Percentiles rank a stretch among this genome's conserved stretches.
phyloP scores from a whole-genome alignment of 1,284 basidiomycete genomes.

The Singerocomus rubriflavus region DNA sequence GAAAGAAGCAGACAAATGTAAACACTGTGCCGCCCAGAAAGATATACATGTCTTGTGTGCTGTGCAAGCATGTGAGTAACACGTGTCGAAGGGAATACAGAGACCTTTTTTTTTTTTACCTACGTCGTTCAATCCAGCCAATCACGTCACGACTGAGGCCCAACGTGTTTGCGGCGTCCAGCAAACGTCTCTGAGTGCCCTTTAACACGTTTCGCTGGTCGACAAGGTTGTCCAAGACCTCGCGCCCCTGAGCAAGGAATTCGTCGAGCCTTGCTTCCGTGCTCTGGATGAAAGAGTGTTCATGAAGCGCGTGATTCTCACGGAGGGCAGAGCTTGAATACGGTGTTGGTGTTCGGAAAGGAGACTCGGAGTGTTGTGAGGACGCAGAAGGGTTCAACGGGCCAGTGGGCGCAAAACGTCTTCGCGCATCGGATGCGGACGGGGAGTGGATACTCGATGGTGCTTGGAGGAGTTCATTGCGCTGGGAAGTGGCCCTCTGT shows the following conservation, averaged over 20 bases:
- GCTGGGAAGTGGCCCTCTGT: constrained; percentile 55
- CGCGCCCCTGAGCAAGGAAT: constrained; percentile 86
- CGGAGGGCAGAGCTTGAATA: constrained; percentile 54
- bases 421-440: constrained; percentile 48
- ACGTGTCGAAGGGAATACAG: neutral
- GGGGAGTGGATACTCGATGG: constrained; percentile 49
- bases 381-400: constrained; percentile 27
- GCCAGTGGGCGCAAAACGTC: constrained; percentile 52
- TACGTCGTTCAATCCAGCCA: constrained; percentile 91
- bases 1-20: constrained; percentile 87
- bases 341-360: constrained; percentile 61
- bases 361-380: constrained; percentile 63
- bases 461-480: constrained; percentile 57
- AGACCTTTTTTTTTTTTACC: constrained; percentile 40
- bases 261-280: constrained; percentile 81
- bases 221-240: constrained; percentile 85
- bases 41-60: constrained; percentile 92
- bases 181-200: constrained; percentile 79
- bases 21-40: constrained; percentile 81
- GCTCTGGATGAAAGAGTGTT: constrained; percentile 83
- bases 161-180: constrained; percentile 89
- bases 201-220: constrained; percentile 91
- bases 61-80: constrained; percentile 34
- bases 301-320: constrained; percentile 76
- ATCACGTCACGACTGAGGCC: constrained; percentile 91